These are phyloP conservation scores for Fusarium pilosicola DNA, from an alignment of 2,329 filamentous ascomycete genomes.

Conservation along the genomic window DNA sequence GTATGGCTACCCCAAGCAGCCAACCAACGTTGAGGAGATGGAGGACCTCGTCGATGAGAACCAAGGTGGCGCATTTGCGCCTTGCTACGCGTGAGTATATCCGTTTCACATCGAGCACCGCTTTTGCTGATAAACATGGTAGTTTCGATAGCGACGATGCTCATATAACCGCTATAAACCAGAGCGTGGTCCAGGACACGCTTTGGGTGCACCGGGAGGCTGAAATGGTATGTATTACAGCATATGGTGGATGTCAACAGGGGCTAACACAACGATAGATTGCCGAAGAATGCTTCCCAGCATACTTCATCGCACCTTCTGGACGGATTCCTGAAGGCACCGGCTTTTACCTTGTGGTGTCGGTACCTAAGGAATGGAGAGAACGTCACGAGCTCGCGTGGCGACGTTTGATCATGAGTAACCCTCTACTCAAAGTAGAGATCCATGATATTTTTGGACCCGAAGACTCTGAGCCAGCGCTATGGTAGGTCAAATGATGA, in stretches of 20 bases:
- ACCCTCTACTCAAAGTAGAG: no score
- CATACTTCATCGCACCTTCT: no score
- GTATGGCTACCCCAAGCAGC: background rate
- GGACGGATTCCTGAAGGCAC: no score
- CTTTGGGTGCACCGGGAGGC: conserved; percentile 12
- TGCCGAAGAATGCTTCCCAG: no score
- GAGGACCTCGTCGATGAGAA: background rate
- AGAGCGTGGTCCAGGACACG: conserved; percentile 16
- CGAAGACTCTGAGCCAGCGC: no score
- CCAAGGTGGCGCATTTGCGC: background rate
- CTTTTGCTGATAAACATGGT: background rate
- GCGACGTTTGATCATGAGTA: no score
- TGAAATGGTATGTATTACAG: background rate
- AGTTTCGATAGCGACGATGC: conserved; percentile 1
- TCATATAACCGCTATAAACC: conserved; percentile 1
- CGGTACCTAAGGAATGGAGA: no score
- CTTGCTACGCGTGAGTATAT: background rate
- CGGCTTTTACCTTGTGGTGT: no score
- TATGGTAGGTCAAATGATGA: no score
- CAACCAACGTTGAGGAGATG: background rate
- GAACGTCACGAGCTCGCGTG: no score
- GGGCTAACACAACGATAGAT: background rate
- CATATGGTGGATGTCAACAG: no score
- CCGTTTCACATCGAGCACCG: background rate
- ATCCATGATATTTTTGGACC: no score